Evolutionary conservation across 805 yeast genomes (phyloP), one percentile per base, ranked within the genome.

Genomic region (Metschnikowia koreensis): DNA sequence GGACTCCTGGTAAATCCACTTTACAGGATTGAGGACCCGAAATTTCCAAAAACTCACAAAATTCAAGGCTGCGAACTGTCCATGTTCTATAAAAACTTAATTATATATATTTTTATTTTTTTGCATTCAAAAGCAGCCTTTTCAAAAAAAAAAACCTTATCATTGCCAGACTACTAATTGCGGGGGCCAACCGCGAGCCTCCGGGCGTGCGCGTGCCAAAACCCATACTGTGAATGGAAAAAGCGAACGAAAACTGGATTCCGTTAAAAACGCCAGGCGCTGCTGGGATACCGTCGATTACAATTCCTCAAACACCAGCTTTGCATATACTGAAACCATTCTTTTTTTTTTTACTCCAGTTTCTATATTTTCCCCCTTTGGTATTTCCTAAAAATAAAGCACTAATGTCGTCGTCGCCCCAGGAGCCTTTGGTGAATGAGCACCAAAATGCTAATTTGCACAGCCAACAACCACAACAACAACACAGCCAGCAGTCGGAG

Each of bases 71-170:
- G n/a, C n/a, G n/a, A n/a, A 22, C 22, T 22, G 4, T 22, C 22
- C 22, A 22, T 3, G 4, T 22, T 22, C 2, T 22, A 3, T 22
- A 22, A 22, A 3, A 3, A 22, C 22, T 22, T 4, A 22, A 22
- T 22, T 3, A 22, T 2, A 22, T 22, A n/a, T 22, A 3, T 22
- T 22, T 22, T 22, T 22, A 3, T 22, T 22, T 4, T 22, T 22
- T 22, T 4, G 22, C 2, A 3, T 22, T 22, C 4, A 22, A 22
- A 22, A 22, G 4, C 2, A 22, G 2, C 4, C 22, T 22, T 12
- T 9, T 12, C 34, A 2, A 3, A 17, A 7, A 61, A 54, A 1
- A 50, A 17, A 6, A 52, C 44, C 22, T 60, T 58, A 34, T 42
- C 48, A 16, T 44, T 37, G 11, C 33, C 26, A 7, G 33, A 46